A percentile compares a stretch with the other conserved stretches of the same genome.
phyloP scores from a whole-genome alignment of 352 stramenopile species.

The Phytophthora foliorum region DNA sequence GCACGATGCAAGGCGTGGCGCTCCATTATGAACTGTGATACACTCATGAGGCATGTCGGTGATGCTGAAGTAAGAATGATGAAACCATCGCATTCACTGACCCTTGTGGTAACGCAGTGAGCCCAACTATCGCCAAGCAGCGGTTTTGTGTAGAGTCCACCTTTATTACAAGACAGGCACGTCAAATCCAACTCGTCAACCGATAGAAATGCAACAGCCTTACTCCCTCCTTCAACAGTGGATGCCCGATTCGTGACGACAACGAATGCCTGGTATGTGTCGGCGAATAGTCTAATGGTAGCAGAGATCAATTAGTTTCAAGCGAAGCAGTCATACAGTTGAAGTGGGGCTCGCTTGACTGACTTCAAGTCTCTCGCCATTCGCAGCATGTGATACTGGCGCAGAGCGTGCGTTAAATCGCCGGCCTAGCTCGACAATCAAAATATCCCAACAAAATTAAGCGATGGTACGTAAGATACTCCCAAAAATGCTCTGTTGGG shows the following conservation, averaged over 20 bases:
- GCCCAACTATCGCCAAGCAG: conserved; percentile 74
- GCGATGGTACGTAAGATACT: not conserved
- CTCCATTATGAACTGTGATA: conserved; percentile 71
- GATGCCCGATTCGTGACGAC: conserved; percentile 75
- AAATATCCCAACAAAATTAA: not conserved
- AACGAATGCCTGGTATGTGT: conserved; percentile 72
- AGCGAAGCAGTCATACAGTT: not conserved
- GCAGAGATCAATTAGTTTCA: conserved; percentile 4
- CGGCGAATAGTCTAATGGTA: conserved; percentile 61
- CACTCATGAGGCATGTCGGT: conserved; percentile 9
- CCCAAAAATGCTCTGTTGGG: not conserved
- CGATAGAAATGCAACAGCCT: not conserved
- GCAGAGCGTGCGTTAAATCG: conserved; percentile 50
- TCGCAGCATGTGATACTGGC: conserved; percentile 59
- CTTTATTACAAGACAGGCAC: conserved; percentile 17
- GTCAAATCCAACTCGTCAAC: not conserved
- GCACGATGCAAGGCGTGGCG: conserved; percentile 55
- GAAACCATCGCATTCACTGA: conserved; percentile 17
- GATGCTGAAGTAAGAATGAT: conserved; percentile 17
- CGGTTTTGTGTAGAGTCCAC: conserved; percentile 71
- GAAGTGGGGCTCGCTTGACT: not conserved
- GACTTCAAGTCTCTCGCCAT: conserved; percentile 69
- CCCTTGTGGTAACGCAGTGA: conserved; percentile 74
- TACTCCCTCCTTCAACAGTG: conserved; percentile 47
- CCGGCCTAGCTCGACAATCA: conserved; percentile 33